Evolutionary conservation across 2,329 filamentous ascomycete species (phyloP).

Genomic region (Botrytis deweyae): DNA sequence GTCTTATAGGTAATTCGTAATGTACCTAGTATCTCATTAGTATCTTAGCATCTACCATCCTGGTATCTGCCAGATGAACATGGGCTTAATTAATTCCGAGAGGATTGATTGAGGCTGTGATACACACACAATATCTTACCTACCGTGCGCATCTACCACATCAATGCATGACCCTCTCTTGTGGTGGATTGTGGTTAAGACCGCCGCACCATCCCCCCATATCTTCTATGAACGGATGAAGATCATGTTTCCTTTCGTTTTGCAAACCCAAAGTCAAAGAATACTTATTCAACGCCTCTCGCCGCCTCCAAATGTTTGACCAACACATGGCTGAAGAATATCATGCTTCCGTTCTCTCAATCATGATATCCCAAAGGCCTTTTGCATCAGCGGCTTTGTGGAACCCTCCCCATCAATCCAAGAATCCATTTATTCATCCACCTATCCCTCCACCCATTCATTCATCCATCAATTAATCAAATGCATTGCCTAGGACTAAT

Average conservation of each 20-base stretch:
- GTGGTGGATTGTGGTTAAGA: constrained; percentile 11
- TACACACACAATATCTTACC: constrained; percentile 18
- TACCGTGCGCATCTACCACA: constrained; percentile 10
- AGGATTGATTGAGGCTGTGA: constrained; percentile 20
- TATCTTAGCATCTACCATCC: background rate
- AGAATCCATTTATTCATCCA: background rate
- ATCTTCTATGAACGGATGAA: background rate
- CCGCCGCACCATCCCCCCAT: constrained; percentile 2
- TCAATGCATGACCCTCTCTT: constrained; percentile 6
- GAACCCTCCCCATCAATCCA: background rate
- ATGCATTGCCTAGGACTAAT: background rate
- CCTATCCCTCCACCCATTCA: background rate
- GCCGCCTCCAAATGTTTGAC: background rate
- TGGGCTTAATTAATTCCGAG: constrained; percentile 16
- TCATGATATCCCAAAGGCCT: background rate
- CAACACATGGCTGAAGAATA: background rate
- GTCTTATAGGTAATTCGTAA: background rate
- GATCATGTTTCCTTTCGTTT: background rate
- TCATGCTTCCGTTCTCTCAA: background rate
- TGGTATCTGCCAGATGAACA: constrained; percentile 18
- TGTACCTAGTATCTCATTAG: constrained; percentile 6
- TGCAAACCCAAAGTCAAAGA: background rate
- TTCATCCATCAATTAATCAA: background rate
- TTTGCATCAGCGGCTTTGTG: background rate
- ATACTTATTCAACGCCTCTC: background rate